Evolutionary conservation across 129 eudicot species (phyloP), one percentile per base, ranked within the genome.

Genomic region (Flaveria robusta): DNA sequence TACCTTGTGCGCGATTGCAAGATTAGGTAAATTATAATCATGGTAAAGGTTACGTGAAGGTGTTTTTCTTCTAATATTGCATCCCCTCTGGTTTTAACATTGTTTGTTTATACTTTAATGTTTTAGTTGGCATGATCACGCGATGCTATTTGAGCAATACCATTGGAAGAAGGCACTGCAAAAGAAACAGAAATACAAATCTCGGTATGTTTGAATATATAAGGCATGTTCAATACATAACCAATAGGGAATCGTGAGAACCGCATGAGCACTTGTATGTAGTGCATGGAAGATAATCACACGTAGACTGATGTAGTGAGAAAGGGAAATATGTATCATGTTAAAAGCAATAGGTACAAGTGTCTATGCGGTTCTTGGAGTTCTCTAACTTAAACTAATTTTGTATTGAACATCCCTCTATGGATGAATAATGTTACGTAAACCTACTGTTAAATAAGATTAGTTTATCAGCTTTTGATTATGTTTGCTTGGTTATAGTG

Each of bases 51-150:
- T 41, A 45, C 41, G 9, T 19, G 51, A 41, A 19, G 72, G 63
- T 70, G 31, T 45, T 45, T 60, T 71, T 64, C 31, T 65, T 3
- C 26, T 4, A 29, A 37, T 42, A 18, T 10, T 39, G n/a, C 22
- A 8, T 18, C 3, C 19, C 12, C 29, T 22, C 5, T 64, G 3
- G 60, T 45, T 50, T 70, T 59, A 27, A 54, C 60, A 7, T 46
- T 14, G 68, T 64, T 49, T 73, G 39, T 66, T 46, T 74, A 11
- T 22, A 19, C n/a, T 56, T 56, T 45, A 74, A 62, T 72, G 59
- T 82, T 77, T 63, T 86, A 94, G 98, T 70, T 94, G 96, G 97
- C 97, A 91, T 83, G 98, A 94, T 82, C 86, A 84, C 39, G 91
- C 91, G 20, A 91, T 94, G 97, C 80, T 85, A 4, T 81, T 74